Evolutionary conservation across 176 grass and related monocot species (phyloP), one percentile per base, ranked within the genome.

Genomic region (Lolium rigidum): DNA sequence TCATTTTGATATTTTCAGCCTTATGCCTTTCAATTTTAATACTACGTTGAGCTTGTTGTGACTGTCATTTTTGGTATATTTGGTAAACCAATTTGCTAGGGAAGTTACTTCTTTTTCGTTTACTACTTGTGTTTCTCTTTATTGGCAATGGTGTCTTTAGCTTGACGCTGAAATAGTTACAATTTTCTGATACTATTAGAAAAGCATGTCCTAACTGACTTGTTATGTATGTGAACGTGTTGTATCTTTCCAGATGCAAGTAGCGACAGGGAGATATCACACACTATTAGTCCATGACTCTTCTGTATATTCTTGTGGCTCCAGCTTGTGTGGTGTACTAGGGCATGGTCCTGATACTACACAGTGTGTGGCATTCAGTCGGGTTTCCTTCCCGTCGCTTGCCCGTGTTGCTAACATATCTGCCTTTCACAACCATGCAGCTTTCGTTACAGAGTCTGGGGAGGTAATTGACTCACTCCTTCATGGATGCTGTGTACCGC

Each of bases 321-420:
- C 97, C 73, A 99, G 94, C 77, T 90, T 99, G 80, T 99, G 97
- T 83, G 97, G 97, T 59, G 97, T 99, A 46, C 92, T 99, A 89
- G 97, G 97, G 86, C 97, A 99, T 88, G 97, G 97, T 86, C 97
- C 93, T 79, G 92, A 94, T 79, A 94, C 91, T 74, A 99, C 97
- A 38, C 97, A 99, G 22, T 96, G 92, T 82, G 78, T 59, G 9
- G 84, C 94, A 80, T 99, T 99, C 80, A 94, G 88, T 68, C 90
- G 87, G 61, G 87, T 99, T 87, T 77, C 80, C 79, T 93, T 99
- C 71, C 97, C 97, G 16, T 99, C 97, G 66, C 84, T 89, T 87
- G 92, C 90, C 79, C 88, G 47, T 80, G 92, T 99, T 55, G 86
- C 94, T 78, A 95, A 96, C 78, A 88, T 99, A 51, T 99, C 97